Evolutionary conservation across 257 asterid genomes (phyloP), one percentile per base, ranked within the genome.

Genomic region (Lavandula angustifolia): DNA sequence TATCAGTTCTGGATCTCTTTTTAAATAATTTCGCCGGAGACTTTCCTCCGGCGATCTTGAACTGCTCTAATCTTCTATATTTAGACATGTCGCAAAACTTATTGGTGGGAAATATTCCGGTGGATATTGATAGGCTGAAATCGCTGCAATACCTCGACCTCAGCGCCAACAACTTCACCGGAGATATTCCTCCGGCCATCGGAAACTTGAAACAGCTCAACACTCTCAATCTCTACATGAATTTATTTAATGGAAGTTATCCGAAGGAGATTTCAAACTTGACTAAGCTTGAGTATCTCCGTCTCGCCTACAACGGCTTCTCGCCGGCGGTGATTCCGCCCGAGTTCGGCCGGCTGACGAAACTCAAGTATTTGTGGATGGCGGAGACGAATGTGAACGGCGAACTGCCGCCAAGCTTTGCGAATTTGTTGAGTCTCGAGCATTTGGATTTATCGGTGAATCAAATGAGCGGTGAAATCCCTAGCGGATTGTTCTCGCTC

Each of bases 101-200:
- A 7, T 74, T 87, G 27, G 80, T 78, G 1, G 96, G 96, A 60
- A 44, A 67, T 33, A 75, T 92, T 64, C 95, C 97, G 56, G 69
- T 54, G 38, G 76, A 71, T 10, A 79, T 92, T 6, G 80, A 80
- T 73, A 56, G 47, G 76, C 80, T 92, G 37, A 32, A 48, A 11
- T 61, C 76, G 17, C 87, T 92, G 7, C 71, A 60, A 18, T 14
- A 65, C 67, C 82, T 92, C 58, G 84, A 87, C 37, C 70, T 92
- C 59, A 48, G 82, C 55, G 81, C 64, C 9, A 92, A 92, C 69
- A 85, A 89, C 66, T 79, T 92, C 87, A 78, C 88, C 68, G 98
- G 97, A n/a, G 75, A 87, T 56, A 65, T 92, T 48, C 98, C 98
- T 17, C 79, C 85, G 62, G 64, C 67, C 5, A 68, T 89, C 47